These are phyloP conservation scores for Tritrichomonas foetus DNA, from an alignment of 208 protist species.

Conservation along the genomic window DNA sequence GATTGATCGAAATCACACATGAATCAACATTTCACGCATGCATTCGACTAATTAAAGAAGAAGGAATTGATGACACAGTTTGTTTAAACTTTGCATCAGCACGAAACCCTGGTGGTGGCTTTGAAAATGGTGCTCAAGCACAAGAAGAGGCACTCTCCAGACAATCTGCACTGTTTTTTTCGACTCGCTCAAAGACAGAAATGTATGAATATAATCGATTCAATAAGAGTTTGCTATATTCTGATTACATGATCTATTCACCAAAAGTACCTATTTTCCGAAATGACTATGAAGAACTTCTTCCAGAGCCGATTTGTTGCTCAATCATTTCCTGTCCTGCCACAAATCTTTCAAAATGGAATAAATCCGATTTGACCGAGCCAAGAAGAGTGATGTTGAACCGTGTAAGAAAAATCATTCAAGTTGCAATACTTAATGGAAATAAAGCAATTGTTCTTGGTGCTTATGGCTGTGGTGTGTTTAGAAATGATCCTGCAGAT, in stretches of 20 bases:
- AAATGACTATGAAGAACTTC: not conserved
- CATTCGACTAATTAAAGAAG: too few species aligned
- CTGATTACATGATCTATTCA: slow-evolving; percentile 33
- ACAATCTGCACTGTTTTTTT: not conserved
- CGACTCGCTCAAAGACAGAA: not conserved
- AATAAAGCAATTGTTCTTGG: not conserved
- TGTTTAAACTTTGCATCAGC: slow-evolving; percentile 3
- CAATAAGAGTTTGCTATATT: not conserved
- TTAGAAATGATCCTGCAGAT: not conserved
- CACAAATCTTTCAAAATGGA: not conserved
- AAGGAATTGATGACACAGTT: not conserved
- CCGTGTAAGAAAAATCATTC: not conserved
- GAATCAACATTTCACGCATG: not conserved
- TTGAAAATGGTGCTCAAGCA: not conserved
- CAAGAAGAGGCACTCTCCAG: not conserved
- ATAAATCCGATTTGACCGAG: not conserved
- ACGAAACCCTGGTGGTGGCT: slow-evolving; percentile 21
- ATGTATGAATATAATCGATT: slow-evolving; percentile 15
- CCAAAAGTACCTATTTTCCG: not conserved
- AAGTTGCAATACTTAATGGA: not conserved
- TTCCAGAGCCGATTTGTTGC: not conserved
- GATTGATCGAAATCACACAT: not conserved
- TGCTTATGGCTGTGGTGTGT: slow-evolving; percentile 16
- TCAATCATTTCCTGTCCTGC: slow-evolving; percentile 12
- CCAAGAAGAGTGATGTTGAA: not conserved